A percentile compares a stretch with the other conserved stretches of the same genome.
Evolutionary conservation across 1,139 yeast genomes (phyloP).

Genomic region (Neolecta irregularis): DNA sequence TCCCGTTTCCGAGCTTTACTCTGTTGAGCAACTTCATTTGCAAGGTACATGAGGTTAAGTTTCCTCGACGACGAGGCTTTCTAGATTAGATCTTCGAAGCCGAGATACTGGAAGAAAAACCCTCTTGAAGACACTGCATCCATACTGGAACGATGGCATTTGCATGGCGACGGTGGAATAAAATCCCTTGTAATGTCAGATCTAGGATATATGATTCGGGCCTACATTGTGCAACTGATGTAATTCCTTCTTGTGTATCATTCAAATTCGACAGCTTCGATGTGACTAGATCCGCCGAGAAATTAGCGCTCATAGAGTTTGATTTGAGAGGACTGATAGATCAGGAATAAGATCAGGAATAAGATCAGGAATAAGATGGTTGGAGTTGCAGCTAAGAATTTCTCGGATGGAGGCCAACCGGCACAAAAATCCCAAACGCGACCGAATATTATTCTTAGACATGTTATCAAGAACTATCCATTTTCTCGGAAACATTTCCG

Average conservation of each 20-base stretch:
- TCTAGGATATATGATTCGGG: background rate
- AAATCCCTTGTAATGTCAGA: constrained; percentile 17
- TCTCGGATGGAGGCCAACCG: too few relatives aligned
- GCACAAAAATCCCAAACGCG: too few relatives aligned
- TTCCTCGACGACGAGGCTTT: constrained; percentile 32
- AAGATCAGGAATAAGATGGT: too few relatives aligned
- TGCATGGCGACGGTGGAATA: constrained; percentile 61
- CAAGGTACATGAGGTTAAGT: constrained; percentile 51
- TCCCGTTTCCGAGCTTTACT: constrained; percentile 48
- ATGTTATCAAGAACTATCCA: too few relatives aligned
- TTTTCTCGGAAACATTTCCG: too few relatives aligned
- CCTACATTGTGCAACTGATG: constrained; percentile 51
- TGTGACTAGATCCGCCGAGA: constrained; percentile 38
- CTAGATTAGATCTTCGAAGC: constrained; percentile 1
- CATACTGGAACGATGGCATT: constrained; percentile 45
- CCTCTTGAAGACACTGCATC: constrained; percentile 33
- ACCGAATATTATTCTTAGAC: too few relatives aligned
- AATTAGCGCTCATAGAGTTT: too few relatives aligned
- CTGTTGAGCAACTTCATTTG: constrained; percentile 75
- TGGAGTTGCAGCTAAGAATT: too few relatives aligned
- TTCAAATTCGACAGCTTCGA: constrained; percentile 46
- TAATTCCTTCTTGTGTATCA: constrained; percentile 74
- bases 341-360: too few relatives aligned
- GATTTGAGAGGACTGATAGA: too few relatives aligned
- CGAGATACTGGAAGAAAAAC: constrained; percentile 14